A percentile compares a stretch with the other conserved stretches of the same genome.
Conservation (phyloP, 345 rosid genomes). For the Eucalyptus coolabah region DNA sequence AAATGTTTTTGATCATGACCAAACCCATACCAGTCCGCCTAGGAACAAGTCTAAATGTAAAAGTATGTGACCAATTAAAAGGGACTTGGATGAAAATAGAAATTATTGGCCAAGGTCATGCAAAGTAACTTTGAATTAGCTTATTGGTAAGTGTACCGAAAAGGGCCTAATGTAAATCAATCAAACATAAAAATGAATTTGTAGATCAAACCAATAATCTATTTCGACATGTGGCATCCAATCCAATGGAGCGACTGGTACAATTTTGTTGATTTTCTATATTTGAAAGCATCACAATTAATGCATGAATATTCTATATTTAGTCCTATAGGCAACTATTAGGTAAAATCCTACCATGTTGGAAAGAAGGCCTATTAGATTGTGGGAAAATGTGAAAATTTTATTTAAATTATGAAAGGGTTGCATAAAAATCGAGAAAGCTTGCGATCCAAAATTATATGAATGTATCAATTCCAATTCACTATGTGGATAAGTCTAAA, state of each 20-base stretch:
- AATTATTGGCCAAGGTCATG: not conserved
- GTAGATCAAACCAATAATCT: not conserved
- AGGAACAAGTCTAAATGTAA: not conserved
- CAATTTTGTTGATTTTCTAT: not conserved
- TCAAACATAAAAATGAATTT: not conserved
- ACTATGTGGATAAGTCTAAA: fast-evolving
- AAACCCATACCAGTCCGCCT: not conserved
- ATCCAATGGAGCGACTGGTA: not conserved
- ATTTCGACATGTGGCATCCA: not conserved
- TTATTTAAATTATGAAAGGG: fast-evolving
- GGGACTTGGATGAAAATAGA: not conserved
- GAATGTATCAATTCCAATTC: fast-evolving
- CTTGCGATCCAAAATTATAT: fast-evolving
- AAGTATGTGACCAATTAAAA: not conserved
- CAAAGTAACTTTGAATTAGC: not conserved
- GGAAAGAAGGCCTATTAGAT: not conserved
- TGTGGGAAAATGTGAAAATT: not conserved
- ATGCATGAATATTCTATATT: not conserved
- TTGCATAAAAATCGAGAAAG: fast-evolving
- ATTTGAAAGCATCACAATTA: not conserved
- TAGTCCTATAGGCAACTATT: not conserved
- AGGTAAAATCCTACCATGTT: not conserved
- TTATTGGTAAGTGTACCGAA: not conserved
- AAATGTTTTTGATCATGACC: not conserved
- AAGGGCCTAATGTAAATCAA: not conserved